Evolutionary conservation across 1,284 basidiomycete genomes (phyloP).

Genomic region (Cutaneotrichosporon cyanovorans): DNA sequence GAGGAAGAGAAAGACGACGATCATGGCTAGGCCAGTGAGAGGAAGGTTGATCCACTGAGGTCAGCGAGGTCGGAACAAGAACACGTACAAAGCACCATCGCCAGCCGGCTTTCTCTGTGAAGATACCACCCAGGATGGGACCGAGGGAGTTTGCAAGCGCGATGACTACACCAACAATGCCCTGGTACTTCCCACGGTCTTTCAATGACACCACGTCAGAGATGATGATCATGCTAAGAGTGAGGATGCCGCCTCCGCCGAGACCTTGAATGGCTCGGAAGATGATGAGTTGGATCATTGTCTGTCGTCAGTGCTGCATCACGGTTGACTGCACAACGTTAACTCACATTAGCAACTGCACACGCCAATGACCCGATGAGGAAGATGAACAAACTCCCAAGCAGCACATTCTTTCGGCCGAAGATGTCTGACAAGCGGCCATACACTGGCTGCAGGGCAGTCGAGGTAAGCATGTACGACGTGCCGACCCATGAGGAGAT

Average conservation of each 20-base stretch:
- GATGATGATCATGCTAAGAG: slow-evolving; percentile 27
- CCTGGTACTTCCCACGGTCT: slow-evolving; percentile 44
- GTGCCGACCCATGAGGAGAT: slow-evolving; percentile 58
- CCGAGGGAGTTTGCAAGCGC: slow-evolving; percentile 35
- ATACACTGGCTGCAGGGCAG: slow-evolving; percentile 53
- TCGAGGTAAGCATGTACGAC: slow-evolving; percentile 26
- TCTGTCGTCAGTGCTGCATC: slow-evolving; percentile 30
- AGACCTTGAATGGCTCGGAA: slow-evolving; percentile 48
- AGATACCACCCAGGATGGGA: slow-evolving; percentile 40
- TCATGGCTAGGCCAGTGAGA: slow-evolving; percentile 51
- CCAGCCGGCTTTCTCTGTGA: slow-evolving; percentile 26
- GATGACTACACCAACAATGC: slow-evolving; percentile 34
- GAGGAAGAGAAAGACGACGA: slow-evolving; percentile 54
- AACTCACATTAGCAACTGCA: slow-evolving; percentile 45
- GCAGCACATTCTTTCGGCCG: slow-evolving; percentile 56
- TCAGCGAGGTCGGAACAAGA: not conserved
- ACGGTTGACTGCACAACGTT: not conserved
- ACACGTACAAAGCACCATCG: slow-evolving; percentile 31
- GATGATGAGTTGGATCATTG: slow-evolving; percentile 61
- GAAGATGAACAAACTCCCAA: slow-evolving; percentile 52
- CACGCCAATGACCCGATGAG: slow-evolving; percentile 50
- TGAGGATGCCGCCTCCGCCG: slow-evolving; percentile 32
- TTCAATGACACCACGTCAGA: slow-evolving; percentile 35
- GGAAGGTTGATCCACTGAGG: slow-evolving; percentile 56
- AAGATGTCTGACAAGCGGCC: slow-evolving; percentile 67